Evolutionary conservation across 495 filamentous ascomycete genomes (phyloP).

Genomic region (Xylaria flabelliformis): DNA sequence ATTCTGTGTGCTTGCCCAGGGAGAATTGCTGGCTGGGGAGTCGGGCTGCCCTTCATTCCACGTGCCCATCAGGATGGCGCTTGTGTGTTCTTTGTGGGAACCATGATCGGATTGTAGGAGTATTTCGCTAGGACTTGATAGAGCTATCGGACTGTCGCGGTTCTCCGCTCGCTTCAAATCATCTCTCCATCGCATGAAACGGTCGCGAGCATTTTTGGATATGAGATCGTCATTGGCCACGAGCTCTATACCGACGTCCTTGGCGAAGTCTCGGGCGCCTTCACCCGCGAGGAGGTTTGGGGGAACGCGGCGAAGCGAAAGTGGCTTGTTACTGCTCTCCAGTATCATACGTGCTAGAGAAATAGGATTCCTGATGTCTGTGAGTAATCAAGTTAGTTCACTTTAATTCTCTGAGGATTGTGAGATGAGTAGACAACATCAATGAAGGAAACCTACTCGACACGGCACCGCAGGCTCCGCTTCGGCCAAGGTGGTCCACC

Average conservation of each 20-base stretch:
- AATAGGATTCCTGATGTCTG: conserved; percentile 93
- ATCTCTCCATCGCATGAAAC: conserved; percentile 76
- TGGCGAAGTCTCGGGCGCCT: conserved; percentile 85
- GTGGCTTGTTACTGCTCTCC: conserved; percentile 69
- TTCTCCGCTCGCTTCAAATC: conserved; percentile 69
- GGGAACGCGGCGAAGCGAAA: conserved; percentile 85
- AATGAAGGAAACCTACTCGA: conserved; percentile 65
- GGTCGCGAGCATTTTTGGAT: conserved; percentile 72
- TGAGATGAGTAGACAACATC: not conserved
- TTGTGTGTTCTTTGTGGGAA: conserved; percentile 43
- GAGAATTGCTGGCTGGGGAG: conserved; percentile 44
- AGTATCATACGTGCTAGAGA: conserved; percentile 82
- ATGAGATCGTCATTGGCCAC: conserved; percentile 75
- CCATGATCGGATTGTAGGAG: conserved; percentile 41
- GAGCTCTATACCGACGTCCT: conserved; percentile 71
- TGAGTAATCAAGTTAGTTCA: not conserved
- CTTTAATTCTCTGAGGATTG: not conserved
- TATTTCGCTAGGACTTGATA: conserved; percentile 35
- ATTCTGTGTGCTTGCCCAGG: conserved; percentile 10
- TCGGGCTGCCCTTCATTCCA: conserved; percentile 68
- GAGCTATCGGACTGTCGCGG: conserved; percentile 20
- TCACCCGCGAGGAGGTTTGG: conserved; percentile 88
- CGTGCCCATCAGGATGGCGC: conserved; percentile 58
- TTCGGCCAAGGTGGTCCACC: conserved; percentile 87
- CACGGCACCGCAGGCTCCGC: conserved; percentile 90